Conservation (phyloP, 805 yeast genomes). For the Hanseniaspora lindneri region DNA sequence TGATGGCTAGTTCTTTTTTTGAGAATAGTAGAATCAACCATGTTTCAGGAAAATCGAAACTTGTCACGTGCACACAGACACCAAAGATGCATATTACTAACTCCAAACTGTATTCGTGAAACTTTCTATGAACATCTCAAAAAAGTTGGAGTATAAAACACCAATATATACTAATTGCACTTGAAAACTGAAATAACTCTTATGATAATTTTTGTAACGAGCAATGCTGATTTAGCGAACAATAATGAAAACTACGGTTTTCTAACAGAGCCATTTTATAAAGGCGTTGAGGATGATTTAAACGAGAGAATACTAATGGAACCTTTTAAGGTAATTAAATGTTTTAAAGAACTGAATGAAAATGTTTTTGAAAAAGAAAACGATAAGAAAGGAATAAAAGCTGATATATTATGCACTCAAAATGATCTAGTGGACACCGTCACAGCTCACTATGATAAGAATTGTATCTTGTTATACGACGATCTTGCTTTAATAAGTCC, state of each 20-base stretch:
- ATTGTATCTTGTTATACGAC: slow-evolving; percentile 46
- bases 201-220: slow-evolving; percentile 7
- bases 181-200: not conserved
- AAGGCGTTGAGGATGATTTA: not conserved
- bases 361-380: not conserved
- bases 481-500: slow-evolving; percentile 34
- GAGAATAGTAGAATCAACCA: no score
- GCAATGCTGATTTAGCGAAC: slow-evolving; percentile 3
- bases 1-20: no score
- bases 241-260: not conserved
- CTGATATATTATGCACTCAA: not conserved
- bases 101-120: no score
- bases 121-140: no score
- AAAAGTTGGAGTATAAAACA: not conserved
- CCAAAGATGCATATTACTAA: no score
- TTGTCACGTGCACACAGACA: no score
- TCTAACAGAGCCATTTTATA: not conserved
- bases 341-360: not conserved
- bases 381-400: not conserved
- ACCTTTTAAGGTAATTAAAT: not conserved
- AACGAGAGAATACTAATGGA: not conserved
- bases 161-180: not conserved
- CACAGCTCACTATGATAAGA: slow-evolving; percentile 52
- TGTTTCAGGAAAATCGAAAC: no score
- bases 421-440: slow-evolving; percentile 40